Base-by-base conservation (phyloP, 139 green algal species). In the Desmodesmus armatus region DNA sequence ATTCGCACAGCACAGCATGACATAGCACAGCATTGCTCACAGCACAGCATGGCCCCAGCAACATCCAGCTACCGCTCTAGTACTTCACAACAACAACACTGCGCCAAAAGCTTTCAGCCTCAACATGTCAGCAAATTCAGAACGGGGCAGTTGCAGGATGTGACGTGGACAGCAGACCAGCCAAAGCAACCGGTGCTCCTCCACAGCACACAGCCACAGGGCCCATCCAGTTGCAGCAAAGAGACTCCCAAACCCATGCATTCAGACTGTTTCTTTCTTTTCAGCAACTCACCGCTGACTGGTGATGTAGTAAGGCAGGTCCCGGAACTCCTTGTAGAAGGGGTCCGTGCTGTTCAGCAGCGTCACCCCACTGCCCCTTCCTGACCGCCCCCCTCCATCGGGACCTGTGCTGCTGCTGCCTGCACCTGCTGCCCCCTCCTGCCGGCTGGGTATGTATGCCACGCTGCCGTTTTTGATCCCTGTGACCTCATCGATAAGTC, bases 401-500 rank as follows among this genome's bases (percentile, higher is more conserved):
- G n/a, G n/a, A n/a, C n/a, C n/a, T n/a, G n/a, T n/a, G 63, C 63
- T n/a, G 23, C 63, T n/a, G 21, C 63, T n/a, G 5, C 13, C 70
- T 17, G 7, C 70, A 15, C 37, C 37, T 5, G 37, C 37, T 29
- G 70, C 60, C 19, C 69, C 71, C 27, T 79, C 77, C 51, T 76
- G 19, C 47, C 44, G 47, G 33, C 79, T 75, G 29, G 80, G 55
- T 21, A 69, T 69, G 41, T 78, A 75, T 2, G 67, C 23, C 35
- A 91, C 91, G 0, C 72, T 44, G 21, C 91, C 87, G 60, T 94
- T 89, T 40, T 84, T 90, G 78, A 99, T 96, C 49, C 93, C 90
- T 17, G 96, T 91, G 2, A 97, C 87, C 89, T 99, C 97, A 78
- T 99, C 97, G 0, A 99, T 88, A 40, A 99, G 90, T 6, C 97